Percentiles rank a stretch among this genome's conserved stretches.
These are phyloP conservation scores for Podospora fimiseda DNA, from an alignment of 495 filamentous ascomycete genomes.

Conservation along the genomic window DNA sequence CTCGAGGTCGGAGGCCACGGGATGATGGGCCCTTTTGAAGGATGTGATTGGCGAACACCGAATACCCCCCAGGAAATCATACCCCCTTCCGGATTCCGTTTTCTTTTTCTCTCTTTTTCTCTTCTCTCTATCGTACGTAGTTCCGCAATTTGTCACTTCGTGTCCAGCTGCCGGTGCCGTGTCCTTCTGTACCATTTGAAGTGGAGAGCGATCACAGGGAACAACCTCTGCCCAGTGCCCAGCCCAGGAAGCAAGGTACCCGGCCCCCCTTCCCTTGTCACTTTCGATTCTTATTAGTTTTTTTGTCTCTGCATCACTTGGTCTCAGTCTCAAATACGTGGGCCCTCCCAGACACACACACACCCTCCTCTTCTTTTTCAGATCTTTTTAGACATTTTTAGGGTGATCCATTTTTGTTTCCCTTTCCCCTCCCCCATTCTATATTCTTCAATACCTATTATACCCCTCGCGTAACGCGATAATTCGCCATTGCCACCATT, in stretches of 20 bases:
- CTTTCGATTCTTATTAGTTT: slow-evolving; percentile 4
- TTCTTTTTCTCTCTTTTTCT: background rate
- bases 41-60: background rate
- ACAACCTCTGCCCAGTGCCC: background rate
- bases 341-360: background rate
- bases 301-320: background rate
- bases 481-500: slow-evolving; percentile 10
- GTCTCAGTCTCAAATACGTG: slow-evolving; percentile 6
- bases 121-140: background rate
- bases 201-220: slow-evolving; percentile 1
- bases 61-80: background rate
- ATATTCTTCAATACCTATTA: background rate
- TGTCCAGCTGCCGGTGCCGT: background rate
- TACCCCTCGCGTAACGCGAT: slow-evolving; percentile 1
- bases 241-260: slow-evolving; percentile 4
- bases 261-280: slow-evolving; percentile 3
- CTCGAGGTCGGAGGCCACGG: background rate
- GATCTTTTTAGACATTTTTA: background rate
- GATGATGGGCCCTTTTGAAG: background rate
- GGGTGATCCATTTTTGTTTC: slow-evolving; percentile 1
- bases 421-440: background rate
- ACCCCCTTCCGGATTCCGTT: background rate
- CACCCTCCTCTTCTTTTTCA: background rate
- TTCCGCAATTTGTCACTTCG: background rate
- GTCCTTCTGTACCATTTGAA: background rate